Base-by-base conservation (phyloP, 75 land plant species). In the Picea sitchensis region DNA sequence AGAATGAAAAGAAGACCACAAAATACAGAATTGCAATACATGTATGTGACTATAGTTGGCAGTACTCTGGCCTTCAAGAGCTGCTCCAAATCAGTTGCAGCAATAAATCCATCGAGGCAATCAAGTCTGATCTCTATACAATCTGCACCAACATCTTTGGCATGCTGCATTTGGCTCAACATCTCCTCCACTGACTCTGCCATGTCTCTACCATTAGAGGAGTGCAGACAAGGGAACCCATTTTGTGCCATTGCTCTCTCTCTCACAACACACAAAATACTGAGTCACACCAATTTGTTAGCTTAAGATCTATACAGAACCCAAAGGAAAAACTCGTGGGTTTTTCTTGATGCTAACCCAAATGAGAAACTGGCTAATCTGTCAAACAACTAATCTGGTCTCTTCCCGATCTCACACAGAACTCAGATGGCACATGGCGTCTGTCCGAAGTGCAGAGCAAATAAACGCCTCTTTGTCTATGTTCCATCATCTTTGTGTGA, bases 121-220 rank as follows among this genome's bases (percentile, higher is more conserved):
- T 91, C 90, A 61, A 93, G 36, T 36, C 87, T 69, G 26, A 91
- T 80, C 79, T 93, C 93, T 2, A 89, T 90, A 20, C 87, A 65
- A 75, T 93, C 91, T 12, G 93, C 91, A 14, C 95, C 95, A 58
- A 65, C 78, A 14, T 77, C 75, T 67, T 91, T 87, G 2, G 95
- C 95, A 31, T 36, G 34, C 21, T 76, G 76, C 81, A 91, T 87
- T 41, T 87, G 81, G 13, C 44, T 44, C 11, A 82, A n/a, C 91
- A 87, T 91, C 64, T 91, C 82, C 3, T 83, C 80, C 30, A 84
- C 84, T 7, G 85, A n/a, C n/a, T n/a, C n/a, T n/a, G n/a, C n/a
- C n/a, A n/a, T 12, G 85, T 83, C 61, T 76, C 77, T n/a, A 81
- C 87, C 30, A 89, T 84, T 71, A 93, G 67, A 8, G 88, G 80